phyloP scores from a whole-genome alignment of 2,329 filamentous ascomycete species.

The Ophiostoma australiae region DNA sequence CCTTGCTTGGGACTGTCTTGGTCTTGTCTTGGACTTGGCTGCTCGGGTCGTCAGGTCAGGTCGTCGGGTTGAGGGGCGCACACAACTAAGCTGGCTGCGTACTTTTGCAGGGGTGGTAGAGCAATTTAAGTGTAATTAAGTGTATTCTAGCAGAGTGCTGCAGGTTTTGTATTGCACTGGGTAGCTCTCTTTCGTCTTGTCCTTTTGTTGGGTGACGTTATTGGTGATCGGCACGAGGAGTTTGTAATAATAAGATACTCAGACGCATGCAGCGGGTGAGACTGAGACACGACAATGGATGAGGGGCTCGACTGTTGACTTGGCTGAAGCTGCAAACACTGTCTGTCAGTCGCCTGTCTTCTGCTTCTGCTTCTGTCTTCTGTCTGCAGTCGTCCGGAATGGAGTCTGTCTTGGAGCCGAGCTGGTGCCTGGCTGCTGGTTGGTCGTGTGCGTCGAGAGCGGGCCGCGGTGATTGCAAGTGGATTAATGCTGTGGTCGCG shows the following conservation, averaged over 20 bases:
- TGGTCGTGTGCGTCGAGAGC: background rate
- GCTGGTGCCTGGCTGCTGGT: background rate
- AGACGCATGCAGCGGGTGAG: background rate
- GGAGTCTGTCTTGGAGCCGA: background rate
- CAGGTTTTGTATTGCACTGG: background rate
- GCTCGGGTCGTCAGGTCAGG: too few relatives aligned
- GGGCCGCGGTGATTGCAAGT: conserved; percentile 1
- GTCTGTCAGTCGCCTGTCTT: background rate
- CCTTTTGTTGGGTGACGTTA: background rate
- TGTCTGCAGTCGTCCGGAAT: background rate
- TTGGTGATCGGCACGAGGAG: background rate
- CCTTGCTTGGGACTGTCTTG: background rate
- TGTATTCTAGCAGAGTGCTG: background rate
- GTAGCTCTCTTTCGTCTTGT: background rate
- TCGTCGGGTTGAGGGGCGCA: background rate
- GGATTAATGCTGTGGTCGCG: background rate
- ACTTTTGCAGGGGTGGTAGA: background rate
- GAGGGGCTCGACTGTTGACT: background rate
- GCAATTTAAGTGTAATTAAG: conserved; percentile 3
- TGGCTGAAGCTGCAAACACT: background rate
- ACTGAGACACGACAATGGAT: background rate
- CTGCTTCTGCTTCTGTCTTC: background rate
- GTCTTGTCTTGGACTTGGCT: too few relatives aligned
- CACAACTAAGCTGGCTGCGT: background rate
- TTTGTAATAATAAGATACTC: background rate